These are phyloP conservation scores for Verticillium klebahnii DNA, from an alignment of 2,329 filamentous ascomycete genomes.

Conservation along the genomic window DNA sequence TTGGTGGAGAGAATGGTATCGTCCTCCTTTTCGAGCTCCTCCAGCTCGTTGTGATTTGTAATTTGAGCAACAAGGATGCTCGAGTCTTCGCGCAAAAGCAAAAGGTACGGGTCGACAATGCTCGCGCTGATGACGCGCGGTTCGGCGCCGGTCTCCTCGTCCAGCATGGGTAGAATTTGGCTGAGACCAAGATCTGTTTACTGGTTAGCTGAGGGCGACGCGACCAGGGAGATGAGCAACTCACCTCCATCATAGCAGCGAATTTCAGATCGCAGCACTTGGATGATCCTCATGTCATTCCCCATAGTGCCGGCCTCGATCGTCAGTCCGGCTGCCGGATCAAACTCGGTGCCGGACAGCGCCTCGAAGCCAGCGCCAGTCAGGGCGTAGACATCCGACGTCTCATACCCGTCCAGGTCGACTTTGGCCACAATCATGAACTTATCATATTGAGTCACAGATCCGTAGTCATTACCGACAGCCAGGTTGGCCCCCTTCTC, in stretches of 20 bases:
- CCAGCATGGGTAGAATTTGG: constrained; percentile 89
- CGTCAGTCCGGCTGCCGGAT: constrained; percentile 81
- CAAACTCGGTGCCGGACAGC: constrained; percentile 82
- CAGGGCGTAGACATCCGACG: constrained; percentile 72
- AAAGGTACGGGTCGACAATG: constrained; percentile 80
- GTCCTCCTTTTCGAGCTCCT: constrained; percentile 68
- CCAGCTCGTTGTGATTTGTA: constrained; percentile 76
- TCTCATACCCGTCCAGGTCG: constrained; percentile 64
- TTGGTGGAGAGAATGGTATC: constrained; percentile 54
- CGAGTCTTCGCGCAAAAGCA: constrained; percentile 78
- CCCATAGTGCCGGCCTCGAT: constrained; percentile 81
- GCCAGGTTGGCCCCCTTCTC: constrained; percentile 45
- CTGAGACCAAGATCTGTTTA: constrained; percentile 71
- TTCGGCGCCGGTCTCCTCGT: constrained; percentile 82
- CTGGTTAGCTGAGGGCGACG: constrained; percentile 8
- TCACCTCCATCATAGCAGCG: constrained; percentile 85
- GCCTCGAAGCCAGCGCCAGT: constrained; percentile 71
- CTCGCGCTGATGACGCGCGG: constrained; percentile 74
- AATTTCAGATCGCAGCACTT: constrained; percentile 81
- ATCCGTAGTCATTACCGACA: constrained; percentile 50
- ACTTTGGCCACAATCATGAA: constrained; percentile 81
- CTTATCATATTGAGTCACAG: constrained; percentile 63
- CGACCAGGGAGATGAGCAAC: constrained; percentile 22
- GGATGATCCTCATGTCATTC: constrained; percentile 76
- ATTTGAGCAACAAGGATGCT: constrained; percentile 76